A percentile compares a stretch with the other conserved stretches of the same genome.
Conservation (phyloP, 495 filamentous ascomycete genomes). For the Trichoderma asperelloides region DNA sequence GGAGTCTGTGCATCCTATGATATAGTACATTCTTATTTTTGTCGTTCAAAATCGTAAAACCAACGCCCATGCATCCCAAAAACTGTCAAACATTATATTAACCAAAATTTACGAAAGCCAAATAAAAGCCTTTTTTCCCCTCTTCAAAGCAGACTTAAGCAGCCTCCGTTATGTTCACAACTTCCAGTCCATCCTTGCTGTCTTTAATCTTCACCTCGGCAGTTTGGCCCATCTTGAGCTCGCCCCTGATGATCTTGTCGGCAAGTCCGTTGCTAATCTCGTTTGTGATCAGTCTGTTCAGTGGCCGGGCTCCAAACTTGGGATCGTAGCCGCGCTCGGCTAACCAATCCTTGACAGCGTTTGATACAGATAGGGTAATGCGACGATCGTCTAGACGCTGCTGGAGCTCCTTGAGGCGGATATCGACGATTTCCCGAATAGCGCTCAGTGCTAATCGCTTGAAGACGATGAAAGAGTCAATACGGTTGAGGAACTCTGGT, state of each 20-base stretch:
- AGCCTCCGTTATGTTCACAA: slow-evolving; percentile 14
- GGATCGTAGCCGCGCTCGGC: slow-evolving; percentile 84
- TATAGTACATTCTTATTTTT: background rate
- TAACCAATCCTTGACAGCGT: slow-evolving; percentile 73
- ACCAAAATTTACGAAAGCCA: background rate
- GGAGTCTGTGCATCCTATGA: background rate
- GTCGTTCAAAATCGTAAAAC: background rate
- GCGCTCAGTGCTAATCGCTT: slow-evolving; percentile 68
- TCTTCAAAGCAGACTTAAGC: background rate
- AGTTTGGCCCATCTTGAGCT: slow-evolving; percentile 63
- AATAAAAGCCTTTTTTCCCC: background rate
- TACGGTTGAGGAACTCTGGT: slow-evolving; percentile 92
- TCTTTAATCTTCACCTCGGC: slow-evolving; percentile 59
- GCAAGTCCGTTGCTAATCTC: slow-evolving; percentile 83
- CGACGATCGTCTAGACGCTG: slow-evolving; percentile 74
- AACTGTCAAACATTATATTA: background rate
- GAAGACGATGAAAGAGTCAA: slow-evolving; percentile 97
- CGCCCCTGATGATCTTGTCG: slow-evolving; percentile 81
- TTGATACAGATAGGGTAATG: slow-evolving; percentile 63
- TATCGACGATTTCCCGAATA: slow-evolving; percentile 87
- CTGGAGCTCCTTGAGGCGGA: slow-evolving; percentile 79
- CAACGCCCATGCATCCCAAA: background rate
- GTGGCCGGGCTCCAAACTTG: slow-evolving; percentile 82
- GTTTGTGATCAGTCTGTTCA: slow-evolving; percentile 84
- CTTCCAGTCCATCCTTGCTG: slow-evolving; percentile 41